Evolutionary conservation across 768 basidiomycete genomes (phyloP), one percentile per base, ranked within the genome.

Genomic region (Mycena pura): DNA sequence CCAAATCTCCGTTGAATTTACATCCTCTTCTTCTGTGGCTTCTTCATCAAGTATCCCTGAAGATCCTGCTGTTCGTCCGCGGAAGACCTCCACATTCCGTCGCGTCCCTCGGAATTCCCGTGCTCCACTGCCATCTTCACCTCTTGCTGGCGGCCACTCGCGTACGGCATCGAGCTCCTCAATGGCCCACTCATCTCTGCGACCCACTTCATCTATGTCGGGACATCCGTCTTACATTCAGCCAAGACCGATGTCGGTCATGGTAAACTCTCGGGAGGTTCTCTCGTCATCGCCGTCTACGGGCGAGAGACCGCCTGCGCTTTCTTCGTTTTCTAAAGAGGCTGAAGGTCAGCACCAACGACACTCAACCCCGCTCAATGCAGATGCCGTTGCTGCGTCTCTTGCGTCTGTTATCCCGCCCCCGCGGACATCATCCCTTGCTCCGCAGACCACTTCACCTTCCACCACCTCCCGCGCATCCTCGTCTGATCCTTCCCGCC

Each of bases 11-110:
- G 40, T 29, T 24, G 45, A 48, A 25, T 21, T 52, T 10, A 36
- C 34, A 25, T 57, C 58, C 7, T 49, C 62, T 15, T 57, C 60
- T 14, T 25, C 59, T 22, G 34, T 17, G 17, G 51, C 57, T 46
- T 62, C 61, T 0, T 59, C 61, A 34, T 57, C 62, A 13, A 7
- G 56, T 6, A 32, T 38, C 32, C 21, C 41, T 13, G 63, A 65
- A 24, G 63, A 65, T 50, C 43, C 27, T 47, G 28, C 47, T 32
- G 5, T 15, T 36, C 59, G 59, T 22, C 56, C 64, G 17, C 70
- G 77, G 44, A 84, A 77, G 62, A 66, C 77, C 3, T 82, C 86
- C 1, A 85, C 84, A 0, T 86, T 87, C 69, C 80, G 86, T 25
- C 84, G 80, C 46, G 67, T 87, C 19, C 82, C 80, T 22, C 69